Evolutionary conservation across 306 rosid genomes (phyloP).

Genomic region (Glycine soja): DNA sequence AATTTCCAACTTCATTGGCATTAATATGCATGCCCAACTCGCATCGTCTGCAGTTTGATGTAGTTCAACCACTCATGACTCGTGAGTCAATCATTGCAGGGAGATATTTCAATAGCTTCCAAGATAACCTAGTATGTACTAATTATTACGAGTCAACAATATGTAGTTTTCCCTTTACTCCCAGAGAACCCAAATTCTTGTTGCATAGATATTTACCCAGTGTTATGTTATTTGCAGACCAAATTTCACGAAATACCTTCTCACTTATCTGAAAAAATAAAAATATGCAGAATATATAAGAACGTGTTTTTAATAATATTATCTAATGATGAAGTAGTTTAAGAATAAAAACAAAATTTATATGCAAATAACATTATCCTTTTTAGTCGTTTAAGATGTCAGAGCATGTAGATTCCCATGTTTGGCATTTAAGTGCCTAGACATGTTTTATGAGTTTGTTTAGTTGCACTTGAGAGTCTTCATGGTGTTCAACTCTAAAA

Average conservation of each 20-base stretch:
- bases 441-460: not conserved
- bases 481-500: not conserved
- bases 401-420: not conserved
- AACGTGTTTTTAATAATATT: not conserved
- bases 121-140: not conserved
- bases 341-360: not conserved
- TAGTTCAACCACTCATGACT: not conserved
- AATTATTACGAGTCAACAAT: not conserved
- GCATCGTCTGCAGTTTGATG: not conserved
- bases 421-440: not conserved
- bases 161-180: not conserved
- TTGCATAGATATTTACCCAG: not conserved
- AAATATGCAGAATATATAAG: not conserved
- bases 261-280: not conserved
- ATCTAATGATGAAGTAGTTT: not conserved
- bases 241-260: not conserved
- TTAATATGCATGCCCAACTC: constrained; percentile 3
- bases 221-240: not conserved
- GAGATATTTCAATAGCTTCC: not conserved
- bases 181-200: not conserved
- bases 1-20: constrained; percentile 4
- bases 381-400: not conserved
- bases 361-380: not conserved
- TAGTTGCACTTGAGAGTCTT: not conserved
- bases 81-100: not conserved